These are phyloP conservation scores for Evernia prunastri DNA, from an alignment of 495 filamentous ascomycete species.

Conservation along the genomic window DNA sequence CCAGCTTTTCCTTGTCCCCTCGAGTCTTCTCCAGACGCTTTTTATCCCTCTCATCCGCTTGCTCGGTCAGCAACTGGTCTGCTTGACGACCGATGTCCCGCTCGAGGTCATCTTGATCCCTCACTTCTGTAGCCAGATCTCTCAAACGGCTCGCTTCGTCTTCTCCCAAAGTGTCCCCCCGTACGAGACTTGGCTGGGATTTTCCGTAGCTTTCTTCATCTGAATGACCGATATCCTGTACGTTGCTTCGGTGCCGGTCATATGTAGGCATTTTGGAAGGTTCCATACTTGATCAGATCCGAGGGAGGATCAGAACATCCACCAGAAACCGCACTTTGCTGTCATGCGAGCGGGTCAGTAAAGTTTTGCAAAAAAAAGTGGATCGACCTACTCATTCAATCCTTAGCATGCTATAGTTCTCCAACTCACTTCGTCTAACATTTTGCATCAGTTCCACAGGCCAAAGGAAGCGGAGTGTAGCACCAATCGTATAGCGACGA, in stretches of 20 bases:
- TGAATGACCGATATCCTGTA: neutral
- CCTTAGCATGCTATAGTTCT: neutral
- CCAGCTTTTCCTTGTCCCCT: slow-evolving; percentile 49
- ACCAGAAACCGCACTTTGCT: neutral
- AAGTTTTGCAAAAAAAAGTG: neutral
- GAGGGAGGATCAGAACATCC: neutral
- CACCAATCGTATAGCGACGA: neutral
- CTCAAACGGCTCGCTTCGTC: slow-evolving; percentile 59
- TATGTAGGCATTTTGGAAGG: neutral
- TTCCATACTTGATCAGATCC: slow-evolving; percentile 5
- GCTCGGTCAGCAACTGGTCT: slow-evolving; percentile 66
- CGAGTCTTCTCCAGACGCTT: slow-evolving; percentile 77
- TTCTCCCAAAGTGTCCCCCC: slow-evolving; percentile 19
- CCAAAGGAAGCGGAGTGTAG: neutral
- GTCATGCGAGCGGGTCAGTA: neutral
- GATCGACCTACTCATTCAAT: neutral
- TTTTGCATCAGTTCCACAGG: neutral
- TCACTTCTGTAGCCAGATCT: slow-evolving; percentile 63
- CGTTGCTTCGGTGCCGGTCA: neutral
- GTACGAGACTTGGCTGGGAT: slow-evolving; percentile 1
- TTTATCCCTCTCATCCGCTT: slow-evolving; percentile 79
- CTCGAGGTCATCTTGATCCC: slow-evolving; percentile 80
- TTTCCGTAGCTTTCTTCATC: neutral
- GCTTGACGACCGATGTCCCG: slow-evolving; percentile 64
- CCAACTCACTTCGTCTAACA: neutral